Percentiles rank a stretch among this genome's conserved stretches.
Conservation (phyloP, 495 filamentous ascomycete genomes). For the Hypoxylon fragiforme region DNA sequence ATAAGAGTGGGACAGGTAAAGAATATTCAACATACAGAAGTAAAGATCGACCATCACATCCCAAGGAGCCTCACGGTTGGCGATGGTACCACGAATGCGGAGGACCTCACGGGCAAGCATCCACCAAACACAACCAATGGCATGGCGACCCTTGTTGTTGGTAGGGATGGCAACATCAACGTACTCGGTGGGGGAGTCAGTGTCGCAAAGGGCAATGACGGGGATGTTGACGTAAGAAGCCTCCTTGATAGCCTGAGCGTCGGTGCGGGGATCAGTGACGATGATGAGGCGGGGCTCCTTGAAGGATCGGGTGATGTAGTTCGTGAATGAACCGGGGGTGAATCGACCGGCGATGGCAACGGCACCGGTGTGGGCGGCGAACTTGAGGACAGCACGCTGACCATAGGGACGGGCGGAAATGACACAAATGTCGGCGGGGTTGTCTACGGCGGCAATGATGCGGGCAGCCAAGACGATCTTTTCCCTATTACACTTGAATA, state of each 20-base stretch:
- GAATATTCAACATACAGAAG: constrained; percentile 68
- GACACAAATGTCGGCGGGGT: constrained; percentile 97
- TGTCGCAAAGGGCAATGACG: constrained; percentile 98
- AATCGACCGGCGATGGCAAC: constrained; percentile 98
- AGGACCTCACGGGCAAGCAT: constrained; percentile 99
- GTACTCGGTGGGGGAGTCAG: constrained; percentile 98
- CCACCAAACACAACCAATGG: constrained; percentile 99
- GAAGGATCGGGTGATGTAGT: constrained; percentile 99
- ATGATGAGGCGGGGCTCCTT: constrained; percentile 99
- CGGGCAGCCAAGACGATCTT: constrained; percentile 98
- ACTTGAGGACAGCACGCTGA: constrained; percentile 99
- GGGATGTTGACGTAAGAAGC: constrained; percentile 99
- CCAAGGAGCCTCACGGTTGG: constrained; percentile 92
- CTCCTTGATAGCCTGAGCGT: constrained; percentile 99
- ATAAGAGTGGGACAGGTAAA: background rate
- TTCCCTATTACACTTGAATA: constrained; percentile 65
- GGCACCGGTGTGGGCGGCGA: constrained; percentile 95
- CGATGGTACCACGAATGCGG: constrained; percentile 93
- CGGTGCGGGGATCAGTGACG: constrained; percentile 98
- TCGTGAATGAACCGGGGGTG: constrained; percentile 99
- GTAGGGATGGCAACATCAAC: constrained; percentile 99
- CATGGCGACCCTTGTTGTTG: constrained; percentile 99
- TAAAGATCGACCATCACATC: constrained; percentile 99
- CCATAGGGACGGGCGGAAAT: constrained; percentile 99
- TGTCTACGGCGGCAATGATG: constrained; percentile 98